Base-by-base conservation (phyloP, 371 early-diverging fungal genomes). In the Rhizopus microsporus region DNA sequence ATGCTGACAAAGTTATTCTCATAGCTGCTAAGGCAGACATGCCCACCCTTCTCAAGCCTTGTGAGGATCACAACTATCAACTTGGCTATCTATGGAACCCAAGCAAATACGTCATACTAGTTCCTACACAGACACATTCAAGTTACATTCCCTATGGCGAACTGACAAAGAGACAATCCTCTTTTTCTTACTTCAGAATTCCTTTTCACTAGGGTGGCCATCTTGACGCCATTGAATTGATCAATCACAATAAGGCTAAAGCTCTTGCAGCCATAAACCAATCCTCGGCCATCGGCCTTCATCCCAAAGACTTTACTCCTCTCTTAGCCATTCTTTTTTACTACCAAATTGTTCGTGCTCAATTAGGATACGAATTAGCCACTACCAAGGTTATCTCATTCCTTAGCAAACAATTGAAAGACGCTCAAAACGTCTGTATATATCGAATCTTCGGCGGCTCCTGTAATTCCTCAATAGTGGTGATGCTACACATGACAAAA, bases 51-150 rank as follows among this genome's bases (percentile, higher is more conserved):
- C 23, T 23, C 23, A 23, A 23, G 23, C 2, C 23, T 23, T 50
- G 47, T 7, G 56, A 57, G 39, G 29, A 17, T 1, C 62, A 67
- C 47, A 40, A 48, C 10, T 23, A 40, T 7, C 40, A 49, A 35
- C 32, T 52, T 5, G 64, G 65, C 1, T 68, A 63, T 44, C 53
- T 54, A 7, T 63, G 64, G 61, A 57, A 48, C 23, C 68, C 64
- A 2, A 44, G 34, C 42, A 68, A 68, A 47, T 68, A 60, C 34
- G 53, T 42, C n/a, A 17, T 63, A 23, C 12, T 47, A 10, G 16
- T 3, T 3, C 48, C 29, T 29, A 29, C 38, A 7, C 38, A 10
- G 13, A 3, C 7, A 37, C 38, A 37, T 13, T 10, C 13, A 7
- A 2, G 1, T 5, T 37, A 37, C 38, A 37, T 6, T 4, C 38